Evolutionary conservation across 306 rosid species (phyloP).

Genomic region (Prunus salicina): DNA sequence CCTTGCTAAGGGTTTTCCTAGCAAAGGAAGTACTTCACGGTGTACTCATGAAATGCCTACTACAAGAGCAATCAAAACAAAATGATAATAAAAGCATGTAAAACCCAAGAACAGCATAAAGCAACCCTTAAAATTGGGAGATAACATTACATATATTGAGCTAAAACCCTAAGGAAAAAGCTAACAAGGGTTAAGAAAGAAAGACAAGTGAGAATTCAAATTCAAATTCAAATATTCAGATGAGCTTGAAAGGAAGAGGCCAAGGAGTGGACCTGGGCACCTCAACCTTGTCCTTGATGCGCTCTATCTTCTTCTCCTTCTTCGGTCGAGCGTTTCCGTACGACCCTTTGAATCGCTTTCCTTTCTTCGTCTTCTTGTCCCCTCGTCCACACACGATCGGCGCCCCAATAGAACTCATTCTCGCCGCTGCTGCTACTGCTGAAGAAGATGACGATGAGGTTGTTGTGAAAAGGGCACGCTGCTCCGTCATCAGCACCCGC

Average conservation of each 20-base stretch:
- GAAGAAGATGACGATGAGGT: neutral
- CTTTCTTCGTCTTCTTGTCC: slow-evolving; percentile 89
- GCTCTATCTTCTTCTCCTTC: slow-evolving; percentile 90
- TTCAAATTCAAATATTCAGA: slow-evolving; percentile 29
- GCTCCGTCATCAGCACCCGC: slow-evolving; percentile 41
- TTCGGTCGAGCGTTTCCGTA: slow-evolving; percentile 75
- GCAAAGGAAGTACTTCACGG: neutral
- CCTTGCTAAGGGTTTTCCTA: neutral
- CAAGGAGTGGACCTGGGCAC: slow-evolving; percentile 97
- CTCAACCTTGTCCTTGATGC: slow-evolving; percentile 87
- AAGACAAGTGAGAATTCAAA: neutral
- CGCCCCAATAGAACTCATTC: neutral
- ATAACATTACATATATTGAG: neutral
- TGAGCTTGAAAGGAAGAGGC: slow-evolving; percentile 98
- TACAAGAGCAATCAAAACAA: neutral
- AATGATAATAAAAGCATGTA: neutral
- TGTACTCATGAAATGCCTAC: neutral
- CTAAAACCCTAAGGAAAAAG: neutral
- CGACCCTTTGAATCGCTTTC: slow-evolving; percentile 92
- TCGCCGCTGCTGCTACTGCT: neutral
- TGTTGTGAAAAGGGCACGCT: slow-evolving; percentile 16
- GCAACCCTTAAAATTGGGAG: neutral
- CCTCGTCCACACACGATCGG: slow-evolving; percentile 84
- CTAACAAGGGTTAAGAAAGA: neutral
- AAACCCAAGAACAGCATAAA: neutral